Base-by-base conservation (phyloP, 2,329 filamentous ascomycete species). In the Acarospora socialis region DNA sequence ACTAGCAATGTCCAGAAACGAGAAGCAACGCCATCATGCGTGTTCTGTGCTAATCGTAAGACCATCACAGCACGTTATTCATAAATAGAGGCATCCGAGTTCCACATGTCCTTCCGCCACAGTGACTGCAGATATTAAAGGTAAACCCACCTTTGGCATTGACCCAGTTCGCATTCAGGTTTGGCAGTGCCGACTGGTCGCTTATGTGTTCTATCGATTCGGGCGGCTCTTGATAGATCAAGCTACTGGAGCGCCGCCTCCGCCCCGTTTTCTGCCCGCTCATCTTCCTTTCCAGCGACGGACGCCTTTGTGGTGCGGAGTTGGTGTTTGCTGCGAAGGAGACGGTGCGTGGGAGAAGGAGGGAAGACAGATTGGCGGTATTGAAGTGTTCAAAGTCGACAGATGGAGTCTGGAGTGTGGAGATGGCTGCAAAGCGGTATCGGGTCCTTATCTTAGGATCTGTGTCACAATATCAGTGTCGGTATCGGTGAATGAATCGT, bases 121-220 rank as follows among this genome's bases (percentile, higher is more conserved):
- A n/a, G n/a, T n/a, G n/a, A n/a, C n/a, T n/a, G n/a, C n/a, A n/a
- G n/a, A n/a, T n/a, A 18, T n/a, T 13, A 13, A 17, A 22, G 17
- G 32, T 30, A 7, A 32, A 55, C 71, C 61, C 63, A 95, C 90
- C 90, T 74, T 98, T 98, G 50, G 86, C 82, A 59, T 95, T 95
- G 45, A 94, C 92, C 90, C 90, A 98, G 62, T 94, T 82, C 46
- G 90, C 84, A 59, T 98, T 98, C 52, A 94, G 63, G 52, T 98
- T 98, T 32, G 90, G 90, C 47, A 94, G 67, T 21, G 82, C 81
- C 35, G 84, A 81, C 66, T 95, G 90, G 59, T 98, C 90, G 53
- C 81, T 94, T 59, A 92, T 82, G 61, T 94, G 90, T 66, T 98
- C 90, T 52, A 94, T 75, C 35, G 87, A 92, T 68, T 98, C 90